Base-by-base conservation (phyloP, 805 yeast genomes). In the Jamesozyma rosinii region DNA sequence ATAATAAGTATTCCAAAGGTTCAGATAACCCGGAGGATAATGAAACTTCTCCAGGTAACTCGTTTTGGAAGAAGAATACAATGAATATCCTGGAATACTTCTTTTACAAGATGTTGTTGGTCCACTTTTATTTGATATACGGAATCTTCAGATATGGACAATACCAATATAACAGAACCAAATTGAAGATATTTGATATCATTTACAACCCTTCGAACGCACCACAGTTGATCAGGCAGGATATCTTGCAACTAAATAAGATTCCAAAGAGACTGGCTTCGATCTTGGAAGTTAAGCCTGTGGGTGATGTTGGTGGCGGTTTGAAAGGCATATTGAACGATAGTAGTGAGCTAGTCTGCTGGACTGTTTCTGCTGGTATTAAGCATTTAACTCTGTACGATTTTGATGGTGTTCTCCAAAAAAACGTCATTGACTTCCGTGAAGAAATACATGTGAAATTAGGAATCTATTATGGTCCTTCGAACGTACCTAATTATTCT, bases 311-410 rank as follows among this genome's bases (percentile, higher is more conserved):
- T 53, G 90, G 88, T 46, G 95, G 95, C 27, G 97, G 97, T 2
- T 63, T 82, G 35, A 85, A 81, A 47, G 95, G 95, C 0, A 68
- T 90, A 35, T 69, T 89, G 53, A 79, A 76, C 50, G 85, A 85
- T 53, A 74, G 81, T 5, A 75, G 89, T 38, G 95, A 89, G 54
- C 49, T 89, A 31, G 73, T 78, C 1, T 79, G 92, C 5, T 92
- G 98, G 98, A 74, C 87, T 33, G 61, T 86, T n/a, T 82, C 94
- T 29, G 78, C 90, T n/a, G 96, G 96, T 1, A 76, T 88, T 40
- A 77, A 79, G 34, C 66, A 69, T 46, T 68, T 90, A 46, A 71
- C 83, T 3, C 69, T 92, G 35, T 90, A 86, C 66, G 97, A 92
- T 63, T 74, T 74, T 55, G 78, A 76, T 44, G 97, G 96, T 1